These are phyloP conservation scores for Leccinum boreale DNA, from an alignment of 768 basidiomycete species.

Conservation along the genomic window DNA sequence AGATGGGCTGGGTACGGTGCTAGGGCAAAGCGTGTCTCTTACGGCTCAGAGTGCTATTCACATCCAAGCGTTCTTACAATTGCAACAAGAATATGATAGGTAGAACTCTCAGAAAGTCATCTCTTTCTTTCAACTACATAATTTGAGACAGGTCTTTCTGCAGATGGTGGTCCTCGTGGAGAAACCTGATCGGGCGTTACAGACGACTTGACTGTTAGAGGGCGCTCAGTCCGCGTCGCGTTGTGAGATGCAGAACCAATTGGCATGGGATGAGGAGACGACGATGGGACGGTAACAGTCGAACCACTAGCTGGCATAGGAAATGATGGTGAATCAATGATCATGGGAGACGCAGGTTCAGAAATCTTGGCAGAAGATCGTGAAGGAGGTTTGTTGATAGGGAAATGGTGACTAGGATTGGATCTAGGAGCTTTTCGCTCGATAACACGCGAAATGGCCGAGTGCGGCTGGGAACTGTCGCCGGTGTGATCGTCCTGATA, in stretches of 20 bases:
- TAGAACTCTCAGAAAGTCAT: background rate
- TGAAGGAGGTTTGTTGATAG: slow-evolving; percentile 14
- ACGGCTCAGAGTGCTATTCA: background rate
- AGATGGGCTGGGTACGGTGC: background rate
- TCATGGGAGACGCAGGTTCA: slow-evolving; percentile 6
- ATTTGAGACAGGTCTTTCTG: slow-evolving; percentile 25
- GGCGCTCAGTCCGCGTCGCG: slow-evolving; percentile 14
- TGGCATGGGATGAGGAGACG: slow-evolving; percentile 9
- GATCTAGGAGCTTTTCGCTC: slow-evolving; percentile 21
- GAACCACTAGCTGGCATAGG: slow-evolving; percentile 7
- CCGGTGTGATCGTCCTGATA: slow-evolving; percentile 22
- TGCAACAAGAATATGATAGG: background rate
- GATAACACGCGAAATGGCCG: slow-evolving; percentile 22
- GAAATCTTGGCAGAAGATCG: slow-evolving; percentile 1
- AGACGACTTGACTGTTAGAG: slow-evolving; percentile 20
- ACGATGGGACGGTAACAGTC: background rate
- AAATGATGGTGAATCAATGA: slow-evolving; percentile 21
- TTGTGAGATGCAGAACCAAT: slow-evolving; percentile 18
- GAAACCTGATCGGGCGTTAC: slow-evolving; percentile 10
- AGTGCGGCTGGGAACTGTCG: slow-evolving; percentile 36
- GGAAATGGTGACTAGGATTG: slow-evolving; percentile 10
- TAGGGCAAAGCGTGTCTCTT: background rate
- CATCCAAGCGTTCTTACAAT: background rate
- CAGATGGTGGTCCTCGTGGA: background rate
- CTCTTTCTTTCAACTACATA: slow-evolving; percentile 34